Percentiles rank a stretch among this genome's conserved stretches.
These are phyloP conservation scores for Breviolum minutum DNA, from an alignment of 73 alveolate genomes.

Conservation along the genomic window DNA sequence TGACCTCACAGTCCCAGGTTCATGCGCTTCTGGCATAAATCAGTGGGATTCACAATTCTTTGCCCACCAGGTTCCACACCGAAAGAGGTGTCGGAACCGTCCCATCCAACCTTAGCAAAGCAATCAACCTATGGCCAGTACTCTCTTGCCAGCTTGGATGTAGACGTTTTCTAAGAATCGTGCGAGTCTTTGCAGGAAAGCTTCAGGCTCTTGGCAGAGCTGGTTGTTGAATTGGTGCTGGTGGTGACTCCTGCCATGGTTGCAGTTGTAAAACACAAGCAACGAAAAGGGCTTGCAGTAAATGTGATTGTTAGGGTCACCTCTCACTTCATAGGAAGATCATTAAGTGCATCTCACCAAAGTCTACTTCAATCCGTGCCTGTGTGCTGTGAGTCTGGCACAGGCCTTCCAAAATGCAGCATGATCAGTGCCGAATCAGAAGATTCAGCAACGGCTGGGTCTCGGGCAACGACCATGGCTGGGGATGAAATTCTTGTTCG, in stretches of 20 bases:
- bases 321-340: neutral
- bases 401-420: no score
- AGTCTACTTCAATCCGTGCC: no score
- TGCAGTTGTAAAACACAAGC: neutral
- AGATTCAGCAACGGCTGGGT: neutral
- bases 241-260: neutral
- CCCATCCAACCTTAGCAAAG: neutral
- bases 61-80: neutral
- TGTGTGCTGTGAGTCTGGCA: no score
- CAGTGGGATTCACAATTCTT: neutral
- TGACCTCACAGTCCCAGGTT: neutral
- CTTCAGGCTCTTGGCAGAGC: conserved; percentile 1
- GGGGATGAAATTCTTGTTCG: neutral
- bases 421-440: no score
- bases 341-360: no score
- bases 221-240: conserved; percentile 2
- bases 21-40: neutral
- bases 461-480: conserved; percentile 24
- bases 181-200: conserved; percentile 35
- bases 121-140: neutral
- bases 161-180: neutral
- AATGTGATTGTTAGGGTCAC: neutral
- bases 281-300: neutral
- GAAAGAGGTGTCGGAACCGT: neutral
- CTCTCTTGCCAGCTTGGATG: neutral